phyloP scores from a whole-genome alignment of 23 red algal species.

The Gracilaria gracilis region DNA sequence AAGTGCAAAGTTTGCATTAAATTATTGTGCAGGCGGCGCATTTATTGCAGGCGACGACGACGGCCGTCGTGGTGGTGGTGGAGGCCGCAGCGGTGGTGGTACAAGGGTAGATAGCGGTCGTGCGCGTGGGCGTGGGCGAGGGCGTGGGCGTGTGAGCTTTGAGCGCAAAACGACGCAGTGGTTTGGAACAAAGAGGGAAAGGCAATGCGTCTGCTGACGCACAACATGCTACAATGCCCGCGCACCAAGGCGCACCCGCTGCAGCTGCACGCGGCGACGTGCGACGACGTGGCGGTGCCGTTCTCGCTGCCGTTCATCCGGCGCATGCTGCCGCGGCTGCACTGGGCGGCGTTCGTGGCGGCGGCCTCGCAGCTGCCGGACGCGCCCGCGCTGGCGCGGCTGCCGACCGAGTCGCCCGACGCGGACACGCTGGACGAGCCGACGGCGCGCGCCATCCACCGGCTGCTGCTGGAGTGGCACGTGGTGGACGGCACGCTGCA shows the following conservation, averaged over 20 bases:
- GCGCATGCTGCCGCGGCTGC: conserved; percentile 83
- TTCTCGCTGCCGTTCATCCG: conserved; percentile 64
- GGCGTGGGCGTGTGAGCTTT: too few species aligned
- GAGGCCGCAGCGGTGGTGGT: too few species aligned
- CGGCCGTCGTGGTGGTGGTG: too few species aligned
- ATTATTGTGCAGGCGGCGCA: too few species aligned
- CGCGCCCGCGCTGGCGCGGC: conserved; percentile 22
- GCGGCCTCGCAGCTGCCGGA: conserved; percentile 69
- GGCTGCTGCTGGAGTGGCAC: conserved; percentile 70
- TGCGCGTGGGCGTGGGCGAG: too few species aligned
- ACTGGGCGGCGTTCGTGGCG: conserved; percentile 64
- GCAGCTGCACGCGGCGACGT: conserved; percentile 34
- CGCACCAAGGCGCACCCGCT: conserved; percentile 64
- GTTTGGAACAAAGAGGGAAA: not conserved
- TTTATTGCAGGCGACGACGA: too few species aligned
- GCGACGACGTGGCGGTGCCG: conserved; percentile 61
- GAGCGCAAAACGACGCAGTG: too few species aligned
- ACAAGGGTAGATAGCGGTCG: too few species aligned
- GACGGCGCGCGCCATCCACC: conserved; percentile 51
- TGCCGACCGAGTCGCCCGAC: not conserved
- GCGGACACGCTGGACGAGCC: conserved; percentile 37
- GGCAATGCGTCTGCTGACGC: conserved; percentile 83
- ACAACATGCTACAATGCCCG: conserved; percentile 89
- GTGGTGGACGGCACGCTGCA: conserved; percentile 66
- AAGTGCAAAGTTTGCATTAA: too few species aligned